Conservation (phyloP, 2,329 filamentous ascomycete species). For the Apiospora arundinis region DNA sequence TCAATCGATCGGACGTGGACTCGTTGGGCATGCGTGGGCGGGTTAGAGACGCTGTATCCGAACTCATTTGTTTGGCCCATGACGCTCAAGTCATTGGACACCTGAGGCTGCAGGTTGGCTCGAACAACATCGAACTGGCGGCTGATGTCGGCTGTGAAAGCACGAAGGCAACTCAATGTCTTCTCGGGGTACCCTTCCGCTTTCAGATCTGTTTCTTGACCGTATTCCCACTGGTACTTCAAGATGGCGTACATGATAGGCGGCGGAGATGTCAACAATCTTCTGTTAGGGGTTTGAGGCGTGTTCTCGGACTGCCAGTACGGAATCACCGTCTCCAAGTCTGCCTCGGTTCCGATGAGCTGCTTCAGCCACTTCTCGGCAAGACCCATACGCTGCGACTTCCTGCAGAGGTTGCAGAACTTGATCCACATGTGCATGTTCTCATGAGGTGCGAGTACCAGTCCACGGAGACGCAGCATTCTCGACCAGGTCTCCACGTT, state of each 20-base stretch:
- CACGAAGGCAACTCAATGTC: slow-evolving; percentile 63
- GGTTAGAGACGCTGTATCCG: slow-evolving; percentile 56
- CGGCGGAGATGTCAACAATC: slow-evolving; percentile 51
- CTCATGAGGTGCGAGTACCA: slow-evolving; percentile 90
- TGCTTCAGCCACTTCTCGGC: slow-evolving; percentile 95
- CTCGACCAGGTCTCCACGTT: slow-evolving; percentile 99
- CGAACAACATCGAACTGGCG: slow-evolving; percentile 60
- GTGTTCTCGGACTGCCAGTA: slow-evolving; percentile 55
- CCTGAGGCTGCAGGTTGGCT: slow-evolving; percentile 53
- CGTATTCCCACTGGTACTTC: slow-evolving; percentile 94
- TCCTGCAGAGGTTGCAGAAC: slow-evolving; percentile 96
- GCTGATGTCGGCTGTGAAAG: slow-evolving; percentile 66
- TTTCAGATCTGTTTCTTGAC: slow-evolving; percentile 61
- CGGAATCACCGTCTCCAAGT: slow-evolving; percentile 66
- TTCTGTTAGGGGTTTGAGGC: neutral
- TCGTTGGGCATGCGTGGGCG: slow-evolving; percentile 21
- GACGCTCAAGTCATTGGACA: slow-evolving; percentile 48
- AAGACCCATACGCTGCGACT: slow-evolving; percentile 91
- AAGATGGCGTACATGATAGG: slow-evolving; percentile 95
- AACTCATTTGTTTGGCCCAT: slow-evolving; percentile 42
- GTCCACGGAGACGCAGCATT: slow-evolving; percentile 91
- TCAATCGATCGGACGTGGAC: slow-evolving; percentile 48
- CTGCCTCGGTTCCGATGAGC: slow-evolving; percentile 76
- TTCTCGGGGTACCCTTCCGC: slow-evolving; percentile 56
- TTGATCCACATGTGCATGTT: slow-evolving; percentile 99